Evolutionary conservation across 805 yeast species (phyloP), one percentile per base, ranked within the genome.

Genomic region (Torulaspora franciscae): DNA sequence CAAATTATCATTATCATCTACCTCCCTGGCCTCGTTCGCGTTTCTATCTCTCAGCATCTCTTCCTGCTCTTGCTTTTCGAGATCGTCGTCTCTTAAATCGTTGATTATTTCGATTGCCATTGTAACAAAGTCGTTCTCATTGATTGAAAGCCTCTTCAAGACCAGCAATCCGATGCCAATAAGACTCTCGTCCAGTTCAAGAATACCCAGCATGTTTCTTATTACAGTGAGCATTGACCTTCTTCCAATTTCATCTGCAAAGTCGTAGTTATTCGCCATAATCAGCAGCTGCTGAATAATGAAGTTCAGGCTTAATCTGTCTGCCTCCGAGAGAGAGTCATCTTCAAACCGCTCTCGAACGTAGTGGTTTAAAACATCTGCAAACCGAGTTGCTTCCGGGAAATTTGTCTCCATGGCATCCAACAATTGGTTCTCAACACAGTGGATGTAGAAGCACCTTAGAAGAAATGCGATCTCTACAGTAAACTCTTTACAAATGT

Each of bases 241-340:
- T 58, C 96, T 77, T 15, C 97, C 96, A 37, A 85, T 76, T 63
- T 90, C 96, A 68, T 93, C 97, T 55, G 88, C 83, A 57, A 79
- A 88, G 62, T 93, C 98, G 58, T 83, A 84, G 30, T 77, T 76
- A 24, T 75, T 75, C 0, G 90, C 82, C 23, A 87, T 75, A 7
- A 69, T 64, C 30, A 91, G 61, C 15, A 91, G 63, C 62, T 93
- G 96, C 46, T 80, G 79, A 33, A 89, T 73, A 37, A 89, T 77
- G 58, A 81, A 89, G 50, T 85, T 90, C 24, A 79, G 59, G 45
- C 83, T 88, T 17, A 69, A 71, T 4, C 76, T 68, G 43, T 81
- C 80, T 3, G 69, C 71, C 1, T 69, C 64, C 32, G 44, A 41
- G 43, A 57, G 23, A 48, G 37, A 10, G 46, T 57, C 48, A 14